Evolutionary conservation across 768 basidiomycete genomes (phyloP), one percentile per base, ranked within the genome.

Genomic region (Coprinopsis cinerea): DNA sequence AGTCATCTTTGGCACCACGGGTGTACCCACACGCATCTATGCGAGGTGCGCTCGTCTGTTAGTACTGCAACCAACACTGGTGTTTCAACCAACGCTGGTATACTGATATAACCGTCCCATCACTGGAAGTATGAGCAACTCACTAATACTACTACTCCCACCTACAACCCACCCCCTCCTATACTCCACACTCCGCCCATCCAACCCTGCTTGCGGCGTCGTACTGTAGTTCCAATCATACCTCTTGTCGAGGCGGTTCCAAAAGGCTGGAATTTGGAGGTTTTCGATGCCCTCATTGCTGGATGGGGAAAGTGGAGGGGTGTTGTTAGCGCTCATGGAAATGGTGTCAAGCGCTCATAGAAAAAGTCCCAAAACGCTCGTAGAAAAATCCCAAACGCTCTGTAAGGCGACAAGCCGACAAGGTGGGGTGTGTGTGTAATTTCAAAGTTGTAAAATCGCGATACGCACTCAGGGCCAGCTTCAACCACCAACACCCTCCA

Each of bases 401-500:
- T n/a, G n/a, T n/a, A n/a, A n/a, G n/a, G n/a, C n/a, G n/a, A n/a
- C n/a, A n/a, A n/a, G n/a, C n/a, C 10, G 10, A 18, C 10, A 13
- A 17, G 10, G 10, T 10, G 6, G 9, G 6, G 10, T 23, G 6
- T 9, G 7, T n/a, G n/a, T n/a, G n/a, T n/a, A n/a, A n/a, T 43
- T 2, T 34, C 2, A 10, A 28, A 18, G 23, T 36, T 2, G 10
- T 13, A 5, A 22, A 23, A 26, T 22, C 4, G 15, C 30, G 7
- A 32, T 10, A 26, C 42, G 4, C 18, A 43, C 43, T 66, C 60
- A 10, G 60, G 54, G 0, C 76, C 76, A 0, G 73, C 74, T 55
- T 72, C 70, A 2, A 72, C 32, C 9, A 72, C 59, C 9, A 59
- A 57, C 1, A 72, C 67, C 0, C 56, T 64, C 25, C 64, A 48